Base-by-base conservation (phyloP, 176 grass and related monocot genomes). In the Aegilops speltoides region DNA sequence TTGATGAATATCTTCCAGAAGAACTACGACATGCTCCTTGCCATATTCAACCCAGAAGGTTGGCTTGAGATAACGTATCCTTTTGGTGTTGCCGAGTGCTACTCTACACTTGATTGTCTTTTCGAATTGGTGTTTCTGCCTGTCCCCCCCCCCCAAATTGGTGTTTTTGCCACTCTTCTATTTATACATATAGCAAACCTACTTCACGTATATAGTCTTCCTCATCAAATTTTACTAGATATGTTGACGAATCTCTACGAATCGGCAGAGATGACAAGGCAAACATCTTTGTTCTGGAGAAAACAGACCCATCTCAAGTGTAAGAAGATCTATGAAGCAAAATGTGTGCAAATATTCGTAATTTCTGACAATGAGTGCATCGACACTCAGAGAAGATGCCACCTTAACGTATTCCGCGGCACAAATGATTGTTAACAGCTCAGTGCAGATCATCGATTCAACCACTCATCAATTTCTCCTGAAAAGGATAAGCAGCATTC, bases 61-160 rank as follows among this genome's bases (percentile, higher is more conserved):
- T 98, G 93, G 93, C 90, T 98, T 5, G 96, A 98, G 85, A 98
- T 98, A 92, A 98, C 90, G 93, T 98, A 98, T 98, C 91, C 95
- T 95, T 85, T 59, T 72, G 31, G 11, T n/a, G 24, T 43, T 3
- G 2, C 19, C 2, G 17, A 82, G 32, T n/a, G 16, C 5, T 38
- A 37, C 7, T 7, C 4, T 45, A 28, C 72, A 34, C 3, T 52
- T 38, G 1, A 34, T 73, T 33, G 33, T 48, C 77, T 4, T 81
- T 11, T 54, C 50, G 50, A 54, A 54, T 19, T 54, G 16, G 50
- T 52, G 17, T 82, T 4, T 81, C 68, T 11, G 7, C 48, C 33
- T 33, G 45, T n/a, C n/a, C n/a, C n/a, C n/a, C n/a, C n/a, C n/a
- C 11, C 3, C 10, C 40, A 11, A 45, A 45, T 45, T 45, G 46